A percentile compares a stretch with the other conserved stretches of the same genome.
phyloP scores from a whole-genome alignment of 2,329 filamentous ascomycete genomes.

The Colletotrichum plurivorum region DNA sequence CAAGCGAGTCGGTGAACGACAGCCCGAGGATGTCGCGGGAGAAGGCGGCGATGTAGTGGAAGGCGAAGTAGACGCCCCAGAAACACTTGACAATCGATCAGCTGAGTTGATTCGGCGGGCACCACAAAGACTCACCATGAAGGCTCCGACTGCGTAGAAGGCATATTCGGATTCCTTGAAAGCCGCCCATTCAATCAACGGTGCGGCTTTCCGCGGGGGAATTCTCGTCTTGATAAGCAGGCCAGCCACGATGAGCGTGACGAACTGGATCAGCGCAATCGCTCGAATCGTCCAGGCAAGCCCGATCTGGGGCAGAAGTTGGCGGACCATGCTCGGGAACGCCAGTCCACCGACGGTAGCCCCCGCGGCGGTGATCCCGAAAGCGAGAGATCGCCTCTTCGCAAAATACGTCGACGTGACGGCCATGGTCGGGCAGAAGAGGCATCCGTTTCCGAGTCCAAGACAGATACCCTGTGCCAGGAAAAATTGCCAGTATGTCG shows the following conservation, averaged over 20 bases:
- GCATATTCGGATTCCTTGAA: constrained; percentile 62
- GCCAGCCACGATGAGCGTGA: constrained; percentile 54
- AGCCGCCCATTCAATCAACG: constrained; percentile 59
- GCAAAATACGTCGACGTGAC: constrained; percentile 78
- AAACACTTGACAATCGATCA: constrained; percentile 55
- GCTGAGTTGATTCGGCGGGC: background rate
- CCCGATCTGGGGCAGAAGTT: constrained; percentile 68
- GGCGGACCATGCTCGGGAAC: constrained; percentile 70
- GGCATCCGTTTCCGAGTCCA: constrained; percentile 71
- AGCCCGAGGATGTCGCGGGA: constrained; percentile 56
- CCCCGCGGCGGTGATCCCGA: constrained; percentile 74
- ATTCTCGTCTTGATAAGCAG: constrained; percentile 58
- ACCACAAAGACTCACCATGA: constrained; percentile 43
- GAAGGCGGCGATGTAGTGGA: constrained; percentile 71
- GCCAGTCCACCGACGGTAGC: constrained; percentile 69
- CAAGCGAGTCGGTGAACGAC: constrained; percentile 52
- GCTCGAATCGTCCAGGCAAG: constrained; percentile 72
- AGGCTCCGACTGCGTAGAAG: constrained; percentile 53
- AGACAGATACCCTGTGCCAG: constrained; percentile 68
- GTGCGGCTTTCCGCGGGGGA: constrained; percentile 55
- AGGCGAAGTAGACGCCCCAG: constrained; percentile 68
- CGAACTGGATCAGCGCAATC: constrained; percentile 72
- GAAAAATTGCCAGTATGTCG: constrained; percentile 68
- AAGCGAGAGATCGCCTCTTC: constrained; percentile 68
- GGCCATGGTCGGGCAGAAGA: constrained; percentile 76